Evolutionary conservation across 176 grass and related monocot species (phyloP).

Genomic region (Calamus simplicifolius): DNA sequence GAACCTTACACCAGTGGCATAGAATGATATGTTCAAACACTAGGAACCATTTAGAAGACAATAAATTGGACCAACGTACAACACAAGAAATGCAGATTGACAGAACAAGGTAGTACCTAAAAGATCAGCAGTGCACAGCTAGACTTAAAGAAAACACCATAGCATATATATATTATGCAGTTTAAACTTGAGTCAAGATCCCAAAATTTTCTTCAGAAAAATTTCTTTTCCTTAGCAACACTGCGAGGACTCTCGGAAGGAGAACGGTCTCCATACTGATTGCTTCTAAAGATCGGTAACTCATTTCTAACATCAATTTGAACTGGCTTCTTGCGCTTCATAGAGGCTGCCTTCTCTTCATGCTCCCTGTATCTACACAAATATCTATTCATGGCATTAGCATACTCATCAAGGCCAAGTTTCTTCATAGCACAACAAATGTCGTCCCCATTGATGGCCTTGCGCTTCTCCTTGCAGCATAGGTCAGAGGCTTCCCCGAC

Average conservation of each 20-base stretch:
- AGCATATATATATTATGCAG: no score
- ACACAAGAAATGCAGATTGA: no score
- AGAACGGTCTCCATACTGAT: background rate
- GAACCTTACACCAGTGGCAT: no score
- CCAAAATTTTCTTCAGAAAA: background rate
- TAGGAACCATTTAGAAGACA: no score
- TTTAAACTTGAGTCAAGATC: no score
- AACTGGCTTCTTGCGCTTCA: conserved; percentile 3
- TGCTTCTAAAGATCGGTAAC: background rate
- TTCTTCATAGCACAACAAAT: conserved; percentile 53
- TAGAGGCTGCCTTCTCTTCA: conserved; percentile 33
- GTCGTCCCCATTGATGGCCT: conserved; percentile 77
- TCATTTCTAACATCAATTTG: conserved; percentile 1
- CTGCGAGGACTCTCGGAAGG: background rate
- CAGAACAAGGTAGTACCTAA: no score
- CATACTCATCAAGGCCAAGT: conserved; percentile 72
- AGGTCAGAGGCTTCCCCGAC: conserved; percentile 61
- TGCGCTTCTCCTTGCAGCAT: conserved; percentile 54
- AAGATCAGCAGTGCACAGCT: no score
- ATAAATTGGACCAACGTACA: no score
- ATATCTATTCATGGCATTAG: conserved; percentile 62
- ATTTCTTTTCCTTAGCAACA: background rate
- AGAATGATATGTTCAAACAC: no score
- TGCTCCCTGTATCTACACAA: conserved; percentile 58
- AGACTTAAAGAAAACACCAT: no score